These are phyloP conservation scores for Xylaria sp. DNA, from an alignment of 2,329 filamentous ascomycete genomes.

Conservation along the genomic window DNA sequence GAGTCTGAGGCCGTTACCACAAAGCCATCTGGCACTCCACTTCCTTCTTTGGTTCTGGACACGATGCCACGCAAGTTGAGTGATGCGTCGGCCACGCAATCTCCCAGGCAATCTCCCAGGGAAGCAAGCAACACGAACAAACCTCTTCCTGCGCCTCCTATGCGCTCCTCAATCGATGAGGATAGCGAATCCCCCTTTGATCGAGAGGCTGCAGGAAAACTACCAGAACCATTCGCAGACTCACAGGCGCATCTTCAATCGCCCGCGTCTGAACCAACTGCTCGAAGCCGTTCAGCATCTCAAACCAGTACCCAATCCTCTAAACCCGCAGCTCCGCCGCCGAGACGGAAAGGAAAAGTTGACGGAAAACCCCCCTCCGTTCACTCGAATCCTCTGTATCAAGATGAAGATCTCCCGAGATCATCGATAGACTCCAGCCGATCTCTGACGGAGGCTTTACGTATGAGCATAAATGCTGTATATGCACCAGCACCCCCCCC, in stretches of 20 bases:
- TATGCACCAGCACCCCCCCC: slow-evolving; percentile 49
- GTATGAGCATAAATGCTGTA: slow-evolving; percentile 33
- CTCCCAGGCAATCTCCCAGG: slow-evolving; percentile 29
- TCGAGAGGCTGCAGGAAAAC: slow-evolving; percentile 47
- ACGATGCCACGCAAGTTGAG: slow-evolving; percentile 21
- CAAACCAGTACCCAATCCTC: slow-evolving; percentile 32
- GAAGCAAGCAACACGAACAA: slow-evolving; percentile 53
- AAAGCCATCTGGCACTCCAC: slow-evolving; percentile 16
- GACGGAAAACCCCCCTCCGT: slow-evolving; percentile 38
- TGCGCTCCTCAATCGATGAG: slow-evolving; percentile 43
- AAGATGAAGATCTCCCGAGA: slow-evolving; percentile 39
- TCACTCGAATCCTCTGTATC: slow-evolving; percentile 7
- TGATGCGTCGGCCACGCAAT: slow-evolving; percentile 26
- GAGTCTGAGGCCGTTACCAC: slow-evolving; percentile 30
- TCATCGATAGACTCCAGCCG: slow-evolving; percentile 47
- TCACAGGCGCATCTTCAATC: slow-evolving; percentile 32
- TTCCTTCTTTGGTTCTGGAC: slow-evolving; percentile 22
- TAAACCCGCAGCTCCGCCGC: slow-evolving; percentile 46
- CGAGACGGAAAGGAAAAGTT: slow-evolving; percentile 42
- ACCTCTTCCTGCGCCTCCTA: slow-evolving; percentile 53
- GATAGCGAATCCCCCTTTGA: slow-evolving; percentile 49
- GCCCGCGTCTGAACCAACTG: slow-evolving; percentile 38
- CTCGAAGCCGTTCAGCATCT: slow-evolving; percentile 31
- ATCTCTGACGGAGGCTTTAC: slow-evolving; percentile 43
- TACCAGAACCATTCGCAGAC: slow-evolving; percentile 40